Percentiles rank a stretch among this genome's conserved stretches.
Conservation (phyloP, 2,329 filamentous ascomycete species). For the Aspergillus pseudoterreus region DNA sequence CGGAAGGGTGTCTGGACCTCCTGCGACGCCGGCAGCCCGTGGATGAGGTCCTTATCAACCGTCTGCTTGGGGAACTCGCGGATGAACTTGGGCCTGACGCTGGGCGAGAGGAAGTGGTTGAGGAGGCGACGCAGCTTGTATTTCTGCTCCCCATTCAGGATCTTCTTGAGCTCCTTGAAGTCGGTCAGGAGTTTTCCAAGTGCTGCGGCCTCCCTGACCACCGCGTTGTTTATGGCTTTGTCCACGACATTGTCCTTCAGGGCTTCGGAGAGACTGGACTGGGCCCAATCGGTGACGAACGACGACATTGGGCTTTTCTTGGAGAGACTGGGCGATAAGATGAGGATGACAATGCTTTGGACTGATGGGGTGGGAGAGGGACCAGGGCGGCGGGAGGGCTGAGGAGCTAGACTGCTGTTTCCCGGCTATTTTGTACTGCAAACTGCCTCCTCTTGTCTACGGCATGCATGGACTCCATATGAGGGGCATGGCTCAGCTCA, state of each 20-base stretch:
- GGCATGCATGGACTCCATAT: too few relatives aligned
- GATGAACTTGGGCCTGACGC: neutral
- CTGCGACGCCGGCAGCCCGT: neutral
- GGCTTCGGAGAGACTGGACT: neutral
- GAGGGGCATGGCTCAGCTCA: too few relatives aligned
- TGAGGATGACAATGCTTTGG: too few relatives aligned
- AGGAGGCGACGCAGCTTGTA: conserved; percentile 7
- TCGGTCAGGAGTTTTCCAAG: neutral
- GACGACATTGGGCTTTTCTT: neutral
- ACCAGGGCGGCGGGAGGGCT: too few relatives aligned
- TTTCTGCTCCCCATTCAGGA: conserved; percentile 1
- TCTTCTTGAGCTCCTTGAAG: conserved; percentile 1
- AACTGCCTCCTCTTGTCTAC: too few relatives aligned
- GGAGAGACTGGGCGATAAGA: too few relatives aligned
- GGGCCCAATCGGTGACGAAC: neutral
- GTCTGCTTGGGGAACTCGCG: neutral
- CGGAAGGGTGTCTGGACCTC: conserved; percentile 18
- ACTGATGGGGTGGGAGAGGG: too few relatives aligned
- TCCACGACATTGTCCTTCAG: neutral
- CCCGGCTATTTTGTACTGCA: too few relatives aligned
- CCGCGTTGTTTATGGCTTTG: neutral
- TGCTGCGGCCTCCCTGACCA: neutral
- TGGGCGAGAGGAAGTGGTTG: conserved; percentile 1
- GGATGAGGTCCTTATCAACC: neutral
- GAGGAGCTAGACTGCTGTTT: too few relatives aligned